Evolutionary conservation across 805 yeast species (phyloP).

Genomic region (Ogataea corticis): DNA sequence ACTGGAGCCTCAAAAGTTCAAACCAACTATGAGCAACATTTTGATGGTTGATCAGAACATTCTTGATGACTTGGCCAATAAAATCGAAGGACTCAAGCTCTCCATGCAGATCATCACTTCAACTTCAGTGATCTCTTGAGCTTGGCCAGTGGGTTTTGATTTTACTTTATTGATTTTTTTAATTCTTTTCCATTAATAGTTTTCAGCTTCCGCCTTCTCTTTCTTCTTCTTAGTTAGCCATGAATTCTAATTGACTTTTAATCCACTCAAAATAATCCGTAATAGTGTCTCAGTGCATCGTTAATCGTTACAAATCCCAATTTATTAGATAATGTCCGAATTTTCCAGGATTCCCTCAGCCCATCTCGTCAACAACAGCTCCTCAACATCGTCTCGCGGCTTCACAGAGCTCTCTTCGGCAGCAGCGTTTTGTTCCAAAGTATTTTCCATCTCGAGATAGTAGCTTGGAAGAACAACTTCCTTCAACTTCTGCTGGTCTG

Average conservation of each 20-base stretch:
- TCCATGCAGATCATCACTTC: conserved; percentile 9
- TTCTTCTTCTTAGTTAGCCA: neutral
- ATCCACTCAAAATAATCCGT: too few species aligned
- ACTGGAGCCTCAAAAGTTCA: neutral
- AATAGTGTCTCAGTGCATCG: neutral
- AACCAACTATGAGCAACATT: neutral
- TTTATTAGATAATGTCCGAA: conserved; percentile 2
- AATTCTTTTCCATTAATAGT: neutral
- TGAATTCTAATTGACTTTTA: too few species aligned
- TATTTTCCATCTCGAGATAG: conserved; percentile 24
- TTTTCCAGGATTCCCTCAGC: conserved; percentile 39
- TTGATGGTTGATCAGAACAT: conserved; percentile 4
- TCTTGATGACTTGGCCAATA: conserved; percentile 14
- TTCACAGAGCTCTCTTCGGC: conserved; percentile 3
- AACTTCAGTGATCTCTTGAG: neutral
- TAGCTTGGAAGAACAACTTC: conserved; percentile 30
- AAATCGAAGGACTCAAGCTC: conserved; percentile 14
- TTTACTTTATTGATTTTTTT: neutral
- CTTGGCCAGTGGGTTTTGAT: neutral
- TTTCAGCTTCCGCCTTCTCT: neutral
- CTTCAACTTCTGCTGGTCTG: conserved; percentile 27
- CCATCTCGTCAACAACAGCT: conserved; percentile 50
- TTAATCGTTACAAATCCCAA: neutral
- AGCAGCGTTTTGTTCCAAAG: conserved; percentile 13
- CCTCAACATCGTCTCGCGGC: conserved; percentile 40